Evolutionary conservation across 1,284 basidiomycete genomes (phyloP), one percentile per base, ranked within the genome.

Genomic region (Sporisorium scitamineum): DNA sequence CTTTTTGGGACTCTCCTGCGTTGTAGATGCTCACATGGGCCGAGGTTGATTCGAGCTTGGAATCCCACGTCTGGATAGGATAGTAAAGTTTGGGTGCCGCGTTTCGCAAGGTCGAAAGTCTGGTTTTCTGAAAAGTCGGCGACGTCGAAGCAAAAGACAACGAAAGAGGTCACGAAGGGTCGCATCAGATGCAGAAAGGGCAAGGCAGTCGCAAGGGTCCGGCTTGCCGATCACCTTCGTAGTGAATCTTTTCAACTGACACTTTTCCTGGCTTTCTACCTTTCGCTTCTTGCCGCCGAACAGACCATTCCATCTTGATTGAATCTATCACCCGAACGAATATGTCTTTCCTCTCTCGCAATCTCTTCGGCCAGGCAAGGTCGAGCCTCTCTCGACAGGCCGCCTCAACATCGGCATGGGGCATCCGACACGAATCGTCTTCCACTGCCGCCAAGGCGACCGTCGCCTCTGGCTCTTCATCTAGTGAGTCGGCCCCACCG

Each of bases 71-170:
- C 72, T 62, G 59, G 62, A 54, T 20, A 45, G 48, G 72, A 76
- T 73, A 71, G 74, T 47, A 45, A 74, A 67, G 76, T 61, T 45
- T 69, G 68, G 53, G 71, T 71, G 74, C 75, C 74, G 70, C 74
- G 75, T 53, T 64, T 65, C 65, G 74, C 75, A 59, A 67, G 65
- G 78, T 69, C 75, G 78, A 79, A 65, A 79, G 63, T 60, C 57
- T 68, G 78, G 70, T 79, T 78, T 76, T 47, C 74, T 76, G 76
- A 78, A 67, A 61, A 58, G 62, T 71, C 59, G 63, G 45, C 62
- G 37, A 53, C 52, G 55, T 65, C 50, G 31, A 18, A 10, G 18
- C 39, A n/a, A 29, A 22, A 13, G 22, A 31, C 42, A 45, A 31
- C 16, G 11, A 18, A 5, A 14, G 27, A 32, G 34, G 32, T 27